Conservation (phyloP, 1,139 yeast species). For the Candida sojae region DNA sequence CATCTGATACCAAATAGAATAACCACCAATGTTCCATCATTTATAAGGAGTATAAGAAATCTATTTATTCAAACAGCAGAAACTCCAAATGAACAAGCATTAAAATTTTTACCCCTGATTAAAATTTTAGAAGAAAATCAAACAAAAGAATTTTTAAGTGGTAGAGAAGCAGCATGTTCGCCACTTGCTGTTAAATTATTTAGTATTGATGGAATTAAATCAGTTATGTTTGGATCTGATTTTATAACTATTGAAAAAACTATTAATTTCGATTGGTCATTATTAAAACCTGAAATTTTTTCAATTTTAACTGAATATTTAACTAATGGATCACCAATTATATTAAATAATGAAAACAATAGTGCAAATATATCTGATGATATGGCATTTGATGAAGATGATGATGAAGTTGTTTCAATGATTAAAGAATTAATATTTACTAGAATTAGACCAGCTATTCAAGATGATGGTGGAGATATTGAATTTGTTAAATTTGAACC, state of each 20-base stretch:
- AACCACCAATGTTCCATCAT: background rate
- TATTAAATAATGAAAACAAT: conserved; percentile 29
- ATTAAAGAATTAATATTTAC: conserved; percentile 93
- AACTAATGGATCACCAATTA: conserved; percentile 70
- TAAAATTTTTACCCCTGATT: conserved; percentile 46
- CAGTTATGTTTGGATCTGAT: conserved; percentile 56
- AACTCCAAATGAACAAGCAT: conserved; percentile 51
- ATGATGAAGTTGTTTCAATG: conserved; percentile 81
- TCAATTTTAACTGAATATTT: conserved; percentile 81
- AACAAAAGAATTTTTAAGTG: conserved; percentile 54
- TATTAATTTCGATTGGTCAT: conserved; percentile 62
- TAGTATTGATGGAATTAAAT: conserved; percentile 51
- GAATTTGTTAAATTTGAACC: conserved; percentile 69
- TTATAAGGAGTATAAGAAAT: conserved; percentile 17
- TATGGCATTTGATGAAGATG: conserved; percentile 54
- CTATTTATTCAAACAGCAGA: conserved; percentile 43
- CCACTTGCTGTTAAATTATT: conserved; percentile 57
- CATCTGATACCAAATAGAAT: background rate
- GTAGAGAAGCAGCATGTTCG: conserved; percentile 56
- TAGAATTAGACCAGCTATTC: conserved; percentile 91
- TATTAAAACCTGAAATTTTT: conserved; percentile 86
- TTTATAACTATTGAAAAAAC: conserved; percentile 86
- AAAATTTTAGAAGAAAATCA: conserved; percentile 44
- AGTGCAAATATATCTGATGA: conserved; percentile 27
- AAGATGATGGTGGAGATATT: conserved; percentile 84